Conservation (phyloP, 768 basidiomycete genomes). For the Mrakia frigida region DNA sequence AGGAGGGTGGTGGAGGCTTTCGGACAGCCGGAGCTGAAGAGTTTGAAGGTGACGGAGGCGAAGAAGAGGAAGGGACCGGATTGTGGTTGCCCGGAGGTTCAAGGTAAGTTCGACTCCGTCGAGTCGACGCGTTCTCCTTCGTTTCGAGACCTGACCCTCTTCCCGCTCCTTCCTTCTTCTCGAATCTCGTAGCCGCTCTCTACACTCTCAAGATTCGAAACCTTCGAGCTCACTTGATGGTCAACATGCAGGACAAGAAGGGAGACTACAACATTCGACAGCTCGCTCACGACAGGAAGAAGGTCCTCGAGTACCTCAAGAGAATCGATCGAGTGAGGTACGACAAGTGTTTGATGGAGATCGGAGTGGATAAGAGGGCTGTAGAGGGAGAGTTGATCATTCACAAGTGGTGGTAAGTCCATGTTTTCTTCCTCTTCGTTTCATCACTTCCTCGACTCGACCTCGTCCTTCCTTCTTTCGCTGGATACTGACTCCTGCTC, state of each 20-base stretch:
- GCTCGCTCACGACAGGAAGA: slow-evolving; percentile 13
- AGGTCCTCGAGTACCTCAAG: slow-evolving; percentile 30
- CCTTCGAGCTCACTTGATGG: slow-evolving; percentile 22
- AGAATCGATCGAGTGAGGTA: slow-evolving; percentile 26
- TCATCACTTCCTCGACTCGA: not conserved
- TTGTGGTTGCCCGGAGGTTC: slow-evolving; percentile 27
- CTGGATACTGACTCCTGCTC: not conserved
- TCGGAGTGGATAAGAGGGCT: slow-evolving; percentile 31
- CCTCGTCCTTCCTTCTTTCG: not conserved
- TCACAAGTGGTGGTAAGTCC: slow-evolving; percentile 26
- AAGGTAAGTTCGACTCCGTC: slow-evolving; percentile 20
- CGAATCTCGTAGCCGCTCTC: not conserved
- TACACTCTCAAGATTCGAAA: slow-evolving; percentile 24
- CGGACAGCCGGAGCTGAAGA: slow-evolving; percentile 10
- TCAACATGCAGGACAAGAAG: slow-evolving; percentile 22
- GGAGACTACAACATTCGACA: not conserved
- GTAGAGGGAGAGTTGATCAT: slow-evolving; percentile 32
- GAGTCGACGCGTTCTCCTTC: not conserved
- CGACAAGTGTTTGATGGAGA: slow-evolving; percentile 31
- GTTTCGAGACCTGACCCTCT: not conserved
- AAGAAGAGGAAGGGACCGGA: slow-evolving; percentile 22
- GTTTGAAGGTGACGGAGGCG: not conserved
- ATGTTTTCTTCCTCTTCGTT: not conserved
- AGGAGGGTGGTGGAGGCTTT: slow-evolving; percentile 19
- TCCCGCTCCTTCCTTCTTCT: not conserved